A percentile compares a stretch with the other conserved stretches of the same genome.
Conservation (phyloP, 2,329 filamentous ascomycete genomes). For the Fusarium gaditjirri region DNA sequence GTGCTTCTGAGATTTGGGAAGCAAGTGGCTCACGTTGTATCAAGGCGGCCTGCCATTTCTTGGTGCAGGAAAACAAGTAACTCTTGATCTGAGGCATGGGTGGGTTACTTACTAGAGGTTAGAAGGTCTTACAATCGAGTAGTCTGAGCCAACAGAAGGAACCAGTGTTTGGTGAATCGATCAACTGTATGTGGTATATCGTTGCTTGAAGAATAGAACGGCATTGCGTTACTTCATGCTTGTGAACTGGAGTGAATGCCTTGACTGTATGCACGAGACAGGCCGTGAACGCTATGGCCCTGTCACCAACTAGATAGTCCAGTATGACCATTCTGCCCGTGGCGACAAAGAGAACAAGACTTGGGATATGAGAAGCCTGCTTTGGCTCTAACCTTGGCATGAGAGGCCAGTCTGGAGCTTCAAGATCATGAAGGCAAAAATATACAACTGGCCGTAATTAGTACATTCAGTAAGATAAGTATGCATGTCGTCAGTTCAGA, state of each 20-base stretch:
- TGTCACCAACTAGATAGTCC: neutral
- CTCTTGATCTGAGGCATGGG: slow-evolving; percentile 20
- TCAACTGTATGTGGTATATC: slow-evolving; percentile 16
- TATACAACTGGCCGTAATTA: neutral
- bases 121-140: slow-evolving; percentile 31
- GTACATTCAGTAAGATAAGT: neutral
- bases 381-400: neutral
- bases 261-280: neutral
- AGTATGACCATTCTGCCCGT: neutral
- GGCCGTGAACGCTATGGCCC: neutral
- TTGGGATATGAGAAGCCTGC: neutral
- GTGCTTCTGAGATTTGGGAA: slow-evolving; percentile 14
- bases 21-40: slow-evolving; percentile 23
- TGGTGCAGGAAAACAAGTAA: slow-evolving; percentile 13
- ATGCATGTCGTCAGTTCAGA: neutral
- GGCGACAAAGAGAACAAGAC: neutral
- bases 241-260: neutral
- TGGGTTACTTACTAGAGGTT: slow-evolving; percentile 39
- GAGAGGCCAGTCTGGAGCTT: no score
- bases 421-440: neutral
- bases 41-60: slow-evolving; percentile 10
- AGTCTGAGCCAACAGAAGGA: slow-evolving; percentile 23
- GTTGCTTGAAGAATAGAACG: slow-evolving; percentile 17
- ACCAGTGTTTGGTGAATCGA: neutral
- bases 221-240: neutral